Evolutionary conservation across 805 yeast genomes (phyloP).

Genomic region (Teunomyces atbi): DNA sequence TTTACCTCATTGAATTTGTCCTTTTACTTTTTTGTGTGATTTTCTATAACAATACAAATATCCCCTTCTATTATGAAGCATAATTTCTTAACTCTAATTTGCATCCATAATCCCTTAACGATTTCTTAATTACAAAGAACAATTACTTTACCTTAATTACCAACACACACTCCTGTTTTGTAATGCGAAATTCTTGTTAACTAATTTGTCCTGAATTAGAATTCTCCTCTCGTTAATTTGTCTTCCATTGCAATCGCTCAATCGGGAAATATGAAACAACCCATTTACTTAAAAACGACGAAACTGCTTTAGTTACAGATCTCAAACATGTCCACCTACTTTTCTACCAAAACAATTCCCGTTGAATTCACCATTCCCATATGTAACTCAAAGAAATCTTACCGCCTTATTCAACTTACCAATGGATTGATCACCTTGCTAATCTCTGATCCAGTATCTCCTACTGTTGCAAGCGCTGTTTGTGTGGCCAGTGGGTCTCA

Average conservation of each 20-base stretch:
- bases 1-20: not conserved
- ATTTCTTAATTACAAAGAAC: too few species aligned
- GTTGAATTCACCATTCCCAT: slow-evolving; percentile 30
- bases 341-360: slow-evolving; percentile 9
- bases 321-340: slow-evolving; percentile 2
- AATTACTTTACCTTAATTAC: too few species aligned
- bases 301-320: not conserved
- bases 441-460: slow-evolving; percentile 72
- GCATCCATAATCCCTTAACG: not conserved
- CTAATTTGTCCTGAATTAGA: too few species aligned
- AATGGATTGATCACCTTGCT: slow-evolving; percentile 71
- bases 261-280: not conserved
- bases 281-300: not conserved
- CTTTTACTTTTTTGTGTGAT: not conserved
- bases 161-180: too few species aligned
- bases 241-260: not conserved
- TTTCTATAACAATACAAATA: not conserved
- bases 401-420: slow-evolving; percentile 49
- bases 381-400: slow-evolving; percentile 35
- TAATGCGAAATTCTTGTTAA: too few species aligned
- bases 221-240: not conserved
- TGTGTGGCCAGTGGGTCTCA: slow-evolving; percentile 80
- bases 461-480: slow-evolving; percentile 64
- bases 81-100: not conserved
- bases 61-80: not conserved